Evolutionary conservation across 306 rosid species (phyloP).

Genomic region (Fragaria nilgerrensis): DNA sequence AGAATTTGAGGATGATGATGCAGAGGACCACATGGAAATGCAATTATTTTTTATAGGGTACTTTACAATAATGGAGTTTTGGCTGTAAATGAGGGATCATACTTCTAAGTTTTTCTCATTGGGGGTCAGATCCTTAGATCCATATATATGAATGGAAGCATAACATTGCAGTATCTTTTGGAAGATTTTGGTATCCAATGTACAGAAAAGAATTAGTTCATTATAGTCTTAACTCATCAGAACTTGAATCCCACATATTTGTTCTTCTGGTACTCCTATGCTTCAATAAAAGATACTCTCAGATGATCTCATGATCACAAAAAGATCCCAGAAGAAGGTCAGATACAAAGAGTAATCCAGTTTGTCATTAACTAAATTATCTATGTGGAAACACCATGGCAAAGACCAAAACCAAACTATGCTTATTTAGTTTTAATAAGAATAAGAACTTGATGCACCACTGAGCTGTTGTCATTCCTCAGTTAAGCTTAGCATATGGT

Average conservation of each 20-base stretch:
- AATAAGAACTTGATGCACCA: not conserved
- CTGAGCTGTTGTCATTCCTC: no score
- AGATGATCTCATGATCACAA: not conserved
- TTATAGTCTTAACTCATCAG: not conserved
- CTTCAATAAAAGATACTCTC: not conserved
- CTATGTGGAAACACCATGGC: not conserved
- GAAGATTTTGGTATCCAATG: constrained; percentile 26
- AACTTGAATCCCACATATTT: not conserved
- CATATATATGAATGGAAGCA: constrained; percentile 1
- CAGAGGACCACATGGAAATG: constrained; percentile 24
- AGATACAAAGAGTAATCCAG: not conserved
- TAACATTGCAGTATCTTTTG: not conserved
- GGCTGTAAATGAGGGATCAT: constrained; percentile 7
- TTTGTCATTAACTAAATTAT: not conserved
- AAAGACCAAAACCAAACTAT: not conserved
- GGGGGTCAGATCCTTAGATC: constrained; percentile 15
- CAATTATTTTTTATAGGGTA: constrained; percentile 3
- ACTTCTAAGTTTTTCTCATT: not conserved
- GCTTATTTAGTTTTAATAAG: not conserved
- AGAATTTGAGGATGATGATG: constrained; percentile 10
- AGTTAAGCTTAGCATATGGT: not conserved
- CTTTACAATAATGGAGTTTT: constrained; percentile 16
- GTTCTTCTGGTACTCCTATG: not conserved
- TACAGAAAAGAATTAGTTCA: constrained; percentile 16
- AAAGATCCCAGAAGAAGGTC: not conserved